Conservation (phyloP, 768 basidiomycete species). For the Naganishia friedmannii region DNA sequence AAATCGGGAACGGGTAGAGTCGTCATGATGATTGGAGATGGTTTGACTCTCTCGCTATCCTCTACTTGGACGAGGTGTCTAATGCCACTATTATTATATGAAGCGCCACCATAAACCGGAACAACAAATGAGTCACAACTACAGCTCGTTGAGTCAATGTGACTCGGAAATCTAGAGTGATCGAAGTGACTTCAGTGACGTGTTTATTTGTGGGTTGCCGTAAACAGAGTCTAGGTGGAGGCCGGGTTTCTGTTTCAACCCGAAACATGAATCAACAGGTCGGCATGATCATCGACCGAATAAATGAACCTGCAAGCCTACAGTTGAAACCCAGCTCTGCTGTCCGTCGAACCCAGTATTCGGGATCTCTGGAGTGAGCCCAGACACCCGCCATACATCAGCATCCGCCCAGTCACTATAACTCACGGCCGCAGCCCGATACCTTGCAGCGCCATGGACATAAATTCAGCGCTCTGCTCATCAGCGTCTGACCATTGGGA, state of each 20-base stretch:
- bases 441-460: not conserved
- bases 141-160: slow-evolving; percentile 1
- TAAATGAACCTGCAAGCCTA: no score
- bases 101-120: not conserved
- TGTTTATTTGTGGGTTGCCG: not conserved
- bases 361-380: not conserved
- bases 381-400: no score
- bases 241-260: slow-evolving; percentile 11
- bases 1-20: slow-evolving; percentile 10
- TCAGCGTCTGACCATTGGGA: slow-evolving; percentile 58
- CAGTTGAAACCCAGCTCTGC: not conserved
- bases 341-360: not conserved
- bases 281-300: no score
- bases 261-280: slow-evolving; percentile 5
- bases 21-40: not conserved
- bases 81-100: no score
- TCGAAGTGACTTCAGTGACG: not conserved
- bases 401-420: no score
- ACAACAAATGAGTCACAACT: slow-evolving; percentile 7
- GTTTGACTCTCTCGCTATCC: no score
- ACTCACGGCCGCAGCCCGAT: not conserved
- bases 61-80: no score
- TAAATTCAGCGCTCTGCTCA: not conserved
- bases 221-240: not conserved
- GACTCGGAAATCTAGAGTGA: slow-evolving; percentile 9